Evolutionary conservation across 768 basidiomycete genomes (phyloP), one percentile per base, ranked within the genome.

Genomic region (Boletus bicolor): DNA sequence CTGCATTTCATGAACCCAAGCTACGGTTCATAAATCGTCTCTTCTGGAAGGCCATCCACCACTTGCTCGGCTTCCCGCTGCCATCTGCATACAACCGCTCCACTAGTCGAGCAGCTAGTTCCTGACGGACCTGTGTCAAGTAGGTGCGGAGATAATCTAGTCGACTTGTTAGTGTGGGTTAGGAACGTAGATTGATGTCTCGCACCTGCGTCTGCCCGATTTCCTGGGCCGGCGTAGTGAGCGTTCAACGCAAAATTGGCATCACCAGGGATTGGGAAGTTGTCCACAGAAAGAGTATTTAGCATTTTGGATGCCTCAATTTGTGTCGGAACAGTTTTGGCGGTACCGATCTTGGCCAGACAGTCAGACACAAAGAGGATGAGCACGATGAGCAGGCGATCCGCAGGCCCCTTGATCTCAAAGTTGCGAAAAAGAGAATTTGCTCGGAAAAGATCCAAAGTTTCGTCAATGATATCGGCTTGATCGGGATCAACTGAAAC

Each of bases 11-110:
- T 67, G 82, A 80, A 55, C 84, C 86, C 70, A 93, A 72, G 72
- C 90, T 92, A 69, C 91, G 86, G 76, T 92, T 91, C 91, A 93
- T 93, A 82, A 93, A 93, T 26, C 91, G 84, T 68, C 95, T 83
- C 82, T 97, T 98, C 74, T 95, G 93, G 85, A 98, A 99, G 21
- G 91, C 90, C 93, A 98, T 96, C 97, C 97, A 99, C 97, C 97
- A 99, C 73, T 99, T 99, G 79, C 90, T 97, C 6, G 97, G 95
- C 71, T 91, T 95, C 55, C 88, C 88, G 4, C 90, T 88, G 6
- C 94, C 94, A 69, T 96, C 93, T 38, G 87, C 91, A 71, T 99
- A 99, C 47, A 99, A 76, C 49, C 85, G 80, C 66, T 95, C 93
- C 14, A 93, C 83, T 48, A 99, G 74, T 32, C 97, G 84, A 9